phyloP scores from a whole-genome alignment of 2,329 filamentous ascomycete species.

The Massarina eburnea region DNA sequence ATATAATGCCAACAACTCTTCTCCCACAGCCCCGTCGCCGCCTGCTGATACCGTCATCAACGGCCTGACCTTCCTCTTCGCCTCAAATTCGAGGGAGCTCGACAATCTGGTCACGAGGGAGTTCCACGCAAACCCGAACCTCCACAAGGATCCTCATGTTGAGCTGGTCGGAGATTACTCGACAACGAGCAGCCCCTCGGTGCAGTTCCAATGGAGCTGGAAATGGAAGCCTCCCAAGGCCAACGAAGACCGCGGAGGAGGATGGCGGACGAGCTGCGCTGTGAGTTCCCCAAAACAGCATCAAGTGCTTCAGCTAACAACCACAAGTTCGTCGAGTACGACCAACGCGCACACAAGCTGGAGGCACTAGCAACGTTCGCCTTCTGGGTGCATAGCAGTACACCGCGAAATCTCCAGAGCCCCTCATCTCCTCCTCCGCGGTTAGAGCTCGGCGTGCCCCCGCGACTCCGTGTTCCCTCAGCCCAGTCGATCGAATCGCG shows the following conservation, averaged over 20 bases:
- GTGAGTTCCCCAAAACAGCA: conserved; percentile 49
- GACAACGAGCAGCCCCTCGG: conserved; percentile 78
- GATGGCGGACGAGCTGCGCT: conserved; percentile 95
- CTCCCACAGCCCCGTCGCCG: conserved; percentile 47
- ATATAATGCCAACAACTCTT: conserved; percentile 46
- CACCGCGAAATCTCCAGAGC: conserved; percentile 38
- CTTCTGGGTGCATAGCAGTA: conserved; percentile 84
- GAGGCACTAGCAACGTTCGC: conserved; percentile 89
- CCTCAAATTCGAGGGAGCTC: conserved; percentile 80
- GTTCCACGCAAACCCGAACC: conserved; percentile 94
- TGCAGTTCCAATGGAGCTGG: conserved; percentile 95
- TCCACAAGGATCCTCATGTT: conserved; percentile 96
- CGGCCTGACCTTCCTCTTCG: conserved; percentile 89
- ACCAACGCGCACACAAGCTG: conserved; percentile 85
- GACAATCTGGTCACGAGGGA: conserved; percentile 93
- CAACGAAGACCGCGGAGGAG: conserved; percentile 79
- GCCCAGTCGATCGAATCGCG: conserved; percentile 83
- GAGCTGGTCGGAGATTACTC: conserved; percentile 90
- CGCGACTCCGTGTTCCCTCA: conserved; percentile 80
- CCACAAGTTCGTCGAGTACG: conserved; percentile 90
- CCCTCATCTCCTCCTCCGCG: conserved; percentile 61
- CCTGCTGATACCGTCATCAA: conserved; percentile 74
- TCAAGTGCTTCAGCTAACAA: conserved; percentile 18
- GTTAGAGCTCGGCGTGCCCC: conserved; percentile 72
- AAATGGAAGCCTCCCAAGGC: conserved; percentile 90